phyloP scores from a whole-genome alignment of 257 asterid genomes.

The Solanum chaucha region DNA sequence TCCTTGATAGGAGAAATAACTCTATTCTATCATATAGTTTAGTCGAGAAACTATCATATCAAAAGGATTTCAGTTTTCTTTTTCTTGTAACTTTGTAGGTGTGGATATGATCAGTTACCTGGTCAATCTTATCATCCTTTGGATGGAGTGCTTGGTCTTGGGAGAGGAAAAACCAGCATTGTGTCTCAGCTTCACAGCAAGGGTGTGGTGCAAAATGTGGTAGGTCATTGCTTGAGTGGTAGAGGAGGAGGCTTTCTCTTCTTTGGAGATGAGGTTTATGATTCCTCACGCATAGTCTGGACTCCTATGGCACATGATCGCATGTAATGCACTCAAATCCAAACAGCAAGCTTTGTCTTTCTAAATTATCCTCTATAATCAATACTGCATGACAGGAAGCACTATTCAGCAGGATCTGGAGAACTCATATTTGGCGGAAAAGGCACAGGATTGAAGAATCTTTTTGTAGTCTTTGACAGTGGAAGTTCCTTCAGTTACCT shows the following conservation, averaged over 20 bases:
- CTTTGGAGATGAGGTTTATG: slow-evolving; percentile 82
- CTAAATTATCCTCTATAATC: not conserved
- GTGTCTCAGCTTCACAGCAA: slow-evolving; percentile 71
- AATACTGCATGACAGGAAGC: slow-evolving; percentile 39
- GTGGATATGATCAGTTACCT: slow-evolving; percentile 91
- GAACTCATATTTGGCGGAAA: slow-evolving; percentile 72
- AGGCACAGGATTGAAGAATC: slow-evolving; percentile 64
- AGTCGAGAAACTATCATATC: not conserved
- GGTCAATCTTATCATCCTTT: slow-evolving; percentile 66
- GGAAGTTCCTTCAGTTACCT: slow-evolving; percentile 94
- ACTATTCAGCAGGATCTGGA: slow-evolving; percentile 72
- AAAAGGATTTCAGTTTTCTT: not conserved
- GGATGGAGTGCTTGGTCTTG: slow-evolving; percentile 97
- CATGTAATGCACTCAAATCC: slow-evolving; percentile 30
- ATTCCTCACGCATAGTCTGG: slow-evolving; percentile 64
- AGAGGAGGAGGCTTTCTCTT: slow-evolving; percentile 79
- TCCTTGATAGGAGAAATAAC: not conserved
- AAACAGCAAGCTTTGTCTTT: not conserved
- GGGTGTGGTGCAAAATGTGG: slow-evolving; percentile 52
- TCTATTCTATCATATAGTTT: not conserved
- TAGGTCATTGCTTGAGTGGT: slow-evolving; percentile 77
- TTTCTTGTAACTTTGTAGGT: slow-evolving; percentile 26
- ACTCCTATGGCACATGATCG: slow-evolving; percentile 69
- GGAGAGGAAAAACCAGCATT: slow-evolving; percentile 77
- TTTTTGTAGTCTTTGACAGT: slow-evolving; percentile 75